A percentile compares a stretch with the other conserved stretches of the same genome.
phyloP scores from a whole-genome alignment of 1,139 yeast genomes.

The Yamadazyma buinensis region DNA sequence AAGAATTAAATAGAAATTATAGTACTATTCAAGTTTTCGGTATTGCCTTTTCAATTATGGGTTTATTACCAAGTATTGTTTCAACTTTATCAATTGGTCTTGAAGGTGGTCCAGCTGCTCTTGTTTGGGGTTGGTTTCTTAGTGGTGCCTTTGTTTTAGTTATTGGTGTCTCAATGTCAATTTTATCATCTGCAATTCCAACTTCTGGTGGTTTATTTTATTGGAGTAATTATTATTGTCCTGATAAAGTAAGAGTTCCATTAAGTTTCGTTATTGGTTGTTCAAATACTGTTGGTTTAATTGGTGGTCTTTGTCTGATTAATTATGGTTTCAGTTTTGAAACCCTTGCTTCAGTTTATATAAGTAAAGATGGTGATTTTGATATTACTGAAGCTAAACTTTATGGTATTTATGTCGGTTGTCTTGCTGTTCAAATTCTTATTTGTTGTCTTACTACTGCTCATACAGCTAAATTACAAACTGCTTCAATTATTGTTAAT shows the following conservation, averaged over 20 bases:
- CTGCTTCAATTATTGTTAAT: constrained; percentile 56
- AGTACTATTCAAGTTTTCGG: constrained; percentile 51
- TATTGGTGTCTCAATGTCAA: constrained; percentile 63
- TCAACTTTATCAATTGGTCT: constrained; percentile 32
- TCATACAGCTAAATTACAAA: constrained; percentile 55
- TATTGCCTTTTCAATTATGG: constrained; percentile 53
- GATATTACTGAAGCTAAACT: constrained; percentile 26
- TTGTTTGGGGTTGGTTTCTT: constrained; percentile 72
- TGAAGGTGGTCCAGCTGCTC: constrained; percentile 42
- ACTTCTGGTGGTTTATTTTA: constrained; percentile 71
- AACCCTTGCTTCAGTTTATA: constrained; percentile 31
- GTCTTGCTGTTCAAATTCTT: constrained; percentile 24
- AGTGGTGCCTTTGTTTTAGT: constrained; percentile 55
- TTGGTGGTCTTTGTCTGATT: constrained; percentile 37
- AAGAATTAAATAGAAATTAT: constrained; percentile 45
- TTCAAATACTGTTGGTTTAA: constrained; percentile 32
- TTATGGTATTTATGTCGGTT: constrained; percentile 38
- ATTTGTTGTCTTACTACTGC: constrained; percentile 32
- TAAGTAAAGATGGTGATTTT: constrained; percentile 29
- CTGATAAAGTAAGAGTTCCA: constrained; percentile 28
- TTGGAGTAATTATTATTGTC: constrained; percentile 43
- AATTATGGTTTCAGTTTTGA: constrained; percentile 37
- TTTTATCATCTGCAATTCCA: constrained; percentile 66
- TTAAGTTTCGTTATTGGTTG: constrained; percentile 45
- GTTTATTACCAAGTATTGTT: constrained; percentile 45